A percentile compares a stretch with the other conserved stretches of the same genome.
Evolutionary conservation across 1,284 basidiomycete genomes (phyloP).

Genomic region (Irpex lacteus): DNA sequence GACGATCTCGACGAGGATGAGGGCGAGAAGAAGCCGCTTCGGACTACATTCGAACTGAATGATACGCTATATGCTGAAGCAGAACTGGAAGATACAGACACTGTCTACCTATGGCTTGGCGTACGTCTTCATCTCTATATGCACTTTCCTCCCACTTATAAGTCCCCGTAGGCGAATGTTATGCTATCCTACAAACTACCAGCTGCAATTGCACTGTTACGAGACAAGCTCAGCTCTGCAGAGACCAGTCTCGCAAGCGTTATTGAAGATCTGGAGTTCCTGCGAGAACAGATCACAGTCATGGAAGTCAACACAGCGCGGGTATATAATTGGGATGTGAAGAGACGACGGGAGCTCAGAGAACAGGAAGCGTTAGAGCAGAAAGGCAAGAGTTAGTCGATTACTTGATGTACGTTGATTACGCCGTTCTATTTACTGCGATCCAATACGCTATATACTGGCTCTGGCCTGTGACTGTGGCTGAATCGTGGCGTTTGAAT

Average conservation of each 20-base stretch:
- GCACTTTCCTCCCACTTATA: not conserved
- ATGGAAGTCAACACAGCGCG: conserved; percentile 99
- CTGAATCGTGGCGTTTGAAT: too few species aligned
- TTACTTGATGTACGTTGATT: not conserved
- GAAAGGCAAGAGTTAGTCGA: conserved; percentile 3
- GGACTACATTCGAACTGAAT: conserved; percentile 92
- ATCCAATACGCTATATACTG: not conserved
- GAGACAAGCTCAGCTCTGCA: conserved; percentile 77
- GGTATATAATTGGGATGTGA: conserved; percentile 96
- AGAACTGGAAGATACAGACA: conserved; percentile 81
- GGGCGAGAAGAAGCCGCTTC: conserved; percentile 54
- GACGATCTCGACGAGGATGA: conserved; percentile 45
- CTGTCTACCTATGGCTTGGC: conserved; percentile 94
- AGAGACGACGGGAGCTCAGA: conserved; percentile 66
- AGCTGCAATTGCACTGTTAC: conserved; percentile 76
- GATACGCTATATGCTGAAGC: conserved; percentile 96
- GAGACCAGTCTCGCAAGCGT: conserved; percentile 68
- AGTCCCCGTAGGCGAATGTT: conserved; percentile 77
- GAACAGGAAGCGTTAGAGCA: conserved; percentile 36
- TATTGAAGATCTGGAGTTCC: conserved; percentile 88
- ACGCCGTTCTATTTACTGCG: not conserved
- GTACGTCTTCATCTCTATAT: conserved; percentile 52
- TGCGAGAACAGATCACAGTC: conserved; percentile 93
- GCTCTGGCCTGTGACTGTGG: too few species aligned
- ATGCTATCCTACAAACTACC: conserved; percentile 95